A percentile compares a stretch with the other conserved stretches of the same genome.
These are phyloP conservation scores for Rubus parviflorus DNA, from an alignment of 306 rosid species.

Conservation along the genomic window DNA sequence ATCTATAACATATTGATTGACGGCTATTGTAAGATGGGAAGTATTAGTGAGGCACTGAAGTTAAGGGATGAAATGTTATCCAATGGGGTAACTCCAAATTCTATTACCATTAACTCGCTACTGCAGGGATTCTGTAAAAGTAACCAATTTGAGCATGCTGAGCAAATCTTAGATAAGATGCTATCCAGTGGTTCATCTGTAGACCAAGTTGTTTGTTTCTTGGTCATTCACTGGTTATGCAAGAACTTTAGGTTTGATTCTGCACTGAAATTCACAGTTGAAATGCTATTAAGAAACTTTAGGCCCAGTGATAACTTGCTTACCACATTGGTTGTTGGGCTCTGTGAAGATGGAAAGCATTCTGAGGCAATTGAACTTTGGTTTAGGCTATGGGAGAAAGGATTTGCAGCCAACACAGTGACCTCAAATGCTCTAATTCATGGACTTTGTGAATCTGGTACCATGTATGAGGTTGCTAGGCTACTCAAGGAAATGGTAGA, in stretches of 20 bases:
- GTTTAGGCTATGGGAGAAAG: conserved; percentile 7
- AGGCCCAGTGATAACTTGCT: conserved; percentile 4
- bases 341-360: conserved; percentile 9
- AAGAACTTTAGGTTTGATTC: not conserved
- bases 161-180: not conserved
- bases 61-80: not conserved
- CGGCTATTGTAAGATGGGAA: not conserved
- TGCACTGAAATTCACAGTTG: not conserved
- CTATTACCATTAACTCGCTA: conserved; percentile 1
- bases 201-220: not conserved
- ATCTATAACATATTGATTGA: conserved; percentile 2
- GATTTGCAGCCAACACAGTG: not conserved
- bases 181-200: not conserved
- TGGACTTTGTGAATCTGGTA: conserved; percentile 4
- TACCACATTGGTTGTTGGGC: conserved; percentile 3
- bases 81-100: not conserved
- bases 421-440: conserved; percentile 6
- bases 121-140: not conserved
- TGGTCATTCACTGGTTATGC: conserved; percentile 1
- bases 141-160: conserved; percentile 8
- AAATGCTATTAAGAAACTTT: conserved; percentile 3
- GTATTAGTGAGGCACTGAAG: not conserved
- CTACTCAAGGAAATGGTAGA: conserved; percentile 1
- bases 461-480: conserved; percentile 1
- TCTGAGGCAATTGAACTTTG: not conserved